A percentile compares a stretch with the other conserved stretches of the same genome.
phyloP scores from a whole-genome alignment of 164 flowering plant genomes.

The Vitis cinerea region DNA sequence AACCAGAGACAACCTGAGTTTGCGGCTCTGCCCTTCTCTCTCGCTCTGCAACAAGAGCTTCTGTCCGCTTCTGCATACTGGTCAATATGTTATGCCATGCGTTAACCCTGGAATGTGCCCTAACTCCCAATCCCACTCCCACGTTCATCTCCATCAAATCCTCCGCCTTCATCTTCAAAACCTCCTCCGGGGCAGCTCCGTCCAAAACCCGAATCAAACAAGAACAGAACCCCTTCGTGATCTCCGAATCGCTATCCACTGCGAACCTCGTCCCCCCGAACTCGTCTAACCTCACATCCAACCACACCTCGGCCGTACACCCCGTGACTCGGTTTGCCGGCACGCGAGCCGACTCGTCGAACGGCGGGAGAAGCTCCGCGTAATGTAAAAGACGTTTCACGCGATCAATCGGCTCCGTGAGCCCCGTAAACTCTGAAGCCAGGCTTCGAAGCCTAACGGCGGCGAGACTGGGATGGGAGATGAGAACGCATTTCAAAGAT shows the following conservation, averaged over 20 bases:
- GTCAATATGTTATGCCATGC: constrained; percentile 70
- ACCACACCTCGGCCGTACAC: constrained; percentile 65
- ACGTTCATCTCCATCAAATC: constrained; percentile 47
- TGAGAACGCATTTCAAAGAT: neutral
- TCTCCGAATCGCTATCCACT: constrained; percentile 68
- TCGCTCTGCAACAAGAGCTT: constrained; percentile 41
- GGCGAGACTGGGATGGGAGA: neutral
- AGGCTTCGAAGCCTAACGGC: constrained; percentile 16
- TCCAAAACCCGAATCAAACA: constrained; percentile 51
- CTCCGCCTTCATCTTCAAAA: constrained; percentile 44
- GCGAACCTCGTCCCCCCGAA: constrained; percentile 37
- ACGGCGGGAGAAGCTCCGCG: constrained; percentile 29
- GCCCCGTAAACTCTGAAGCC: constrained; percentile 29
- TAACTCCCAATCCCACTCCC: constrained; percentile 43
- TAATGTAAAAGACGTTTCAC: constrained; percentile 37
- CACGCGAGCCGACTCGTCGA: constrained; percentile 17
- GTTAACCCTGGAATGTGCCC: constrained; percentile 44
- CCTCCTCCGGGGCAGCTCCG: constrained; percentile 56
- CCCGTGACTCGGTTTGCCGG: constrained; percentile 52
- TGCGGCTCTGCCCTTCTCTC: constrained; percentile 40
- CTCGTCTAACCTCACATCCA: constrained; percentile 17
- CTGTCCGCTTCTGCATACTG: constrained; percentile 70
- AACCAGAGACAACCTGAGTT: no score
- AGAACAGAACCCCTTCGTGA: constrained; percentile 52
- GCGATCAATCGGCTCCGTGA: constrained; percentile 38